Percentiles rank a stretch among this genome's conserved stretches.
These are phyloP conservation scores for Epichloe baconii DNA, from an alignment of 2,329 filamentous ascomycete species.

Conservation along the genomic window DNA sequence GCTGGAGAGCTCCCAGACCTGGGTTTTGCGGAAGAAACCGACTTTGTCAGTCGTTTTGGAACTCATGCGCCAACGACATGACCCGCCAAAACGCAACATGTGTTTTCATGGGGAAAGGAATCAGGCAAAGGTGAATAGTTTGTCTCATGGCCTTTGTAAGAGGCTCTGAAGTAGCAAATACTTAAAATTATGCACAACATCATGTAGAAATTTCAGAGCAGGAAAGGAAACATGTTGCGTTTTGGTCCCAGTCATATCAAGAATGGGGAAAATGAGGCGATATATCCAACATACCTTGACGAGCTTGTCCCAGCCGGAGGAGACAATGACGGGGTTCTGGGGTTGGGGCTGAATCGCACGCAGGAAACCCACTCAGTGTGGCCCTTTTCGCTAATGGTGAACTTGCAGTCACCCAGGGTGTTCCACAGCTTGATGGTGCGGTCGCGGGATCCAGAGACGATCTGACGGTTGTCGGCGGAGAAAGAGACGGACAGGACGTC, in stretches of 20 bases:
- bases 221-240: constrained; percentile 1
- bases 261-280: neutral
- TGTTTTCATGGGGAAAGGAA: constrained; percentile 15
- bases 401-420: constrained; percentile 99
- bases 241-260: neutral
- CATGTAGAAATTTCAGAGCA: constrained; percentile 38
- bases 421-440: constrained; percentile 99
- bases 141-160: constrained; percentile 78
- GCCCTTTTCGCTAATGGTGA: constrained; percentile 99
- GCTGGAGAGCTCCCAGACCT: constrained; percentile 99
- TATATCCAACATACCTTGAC: constrained; percentile 72
- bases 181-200: constrained; percentile 80
- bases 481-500: constrained; percentile 99
- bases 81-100: neutral
- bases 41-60: constrained; percentile 4
- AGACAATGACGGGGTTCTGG: constrained; percentile 99
- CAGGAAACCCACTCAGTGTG: constrained; percentile 99
- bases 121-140: constrained; percentile 84
- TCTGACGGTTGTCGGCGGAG: constrained; percentile 99
- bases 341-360: constrained; percentile 99
- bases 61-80: neutral
- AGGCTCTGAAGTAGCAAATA: constrained; percentile 99
- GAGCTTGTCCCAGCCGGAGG: constrained; percentile 97
- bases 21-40: neutral
- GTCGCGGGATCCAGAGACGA: constrained; percentile 97